Base-by-base conservation (phyloP, 768 basidiomycete genomes). In the Hirschioporus abietinus region DNA sequence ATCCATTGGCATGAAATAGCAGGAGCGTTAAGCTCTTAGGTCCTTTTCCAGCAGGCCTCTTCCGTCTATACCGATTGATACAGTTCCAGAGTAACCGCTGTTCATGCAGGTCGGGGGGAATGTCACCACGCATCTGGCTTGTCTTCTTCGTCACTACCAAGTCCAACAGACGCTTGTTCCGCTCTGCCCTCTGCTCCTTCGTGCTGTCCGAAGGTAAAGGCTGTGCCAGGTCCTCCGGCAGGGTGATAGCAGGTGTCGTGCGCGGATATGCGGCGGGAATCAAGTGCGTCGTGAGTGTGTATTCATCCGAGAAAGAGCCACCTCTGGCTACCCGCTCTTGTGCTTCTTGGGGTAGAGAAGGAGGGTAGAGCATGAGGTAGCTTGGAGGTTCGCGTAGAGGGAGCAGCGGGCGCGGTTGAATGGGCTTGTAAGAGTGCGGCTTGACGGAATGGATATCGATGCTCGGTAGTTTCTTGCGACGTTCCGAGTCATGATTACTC, bases 1-100 rank as follows among this genome's bases (percentile, higher is more conserved):
- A 90, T 0, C 95, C 94, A 75, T 93, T 96, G 1, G 92, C 93
- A 74, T 96, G 95, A 3, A 86, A 85, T 61, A 92, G 79, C 68
- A 95, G 84, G 64, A 96, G 75, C 0, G 93, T 96, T 10, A 91
- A 64, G 0, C 89, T 86, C 15, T 77, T 76, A 8, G 67, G 68
- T 35, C 64, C 67, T 7, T 69, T 64, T 18, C 57, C 64, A 10
- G 70, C 68, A 20, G 75, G 60, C 8, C 73, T 78, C 59, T 74
- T 76, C 70, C 80, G 80, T 30, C 84, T 83, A 74, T 90, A 93
- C 58, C 92, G 84, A 72, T 95, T 92, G 35, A 88, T 73, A 64
- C 84, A 88, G 64, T 84, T 87, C 90, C 91, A 93, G 64, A 93
- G 74, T 4, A 84, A 35, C 27, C 65, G 72, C 65, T 68, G 77